Conservation (phyloP, 192 early-diverging fungal genomes). For the Phycomyces blakesleeanus region DNA sequence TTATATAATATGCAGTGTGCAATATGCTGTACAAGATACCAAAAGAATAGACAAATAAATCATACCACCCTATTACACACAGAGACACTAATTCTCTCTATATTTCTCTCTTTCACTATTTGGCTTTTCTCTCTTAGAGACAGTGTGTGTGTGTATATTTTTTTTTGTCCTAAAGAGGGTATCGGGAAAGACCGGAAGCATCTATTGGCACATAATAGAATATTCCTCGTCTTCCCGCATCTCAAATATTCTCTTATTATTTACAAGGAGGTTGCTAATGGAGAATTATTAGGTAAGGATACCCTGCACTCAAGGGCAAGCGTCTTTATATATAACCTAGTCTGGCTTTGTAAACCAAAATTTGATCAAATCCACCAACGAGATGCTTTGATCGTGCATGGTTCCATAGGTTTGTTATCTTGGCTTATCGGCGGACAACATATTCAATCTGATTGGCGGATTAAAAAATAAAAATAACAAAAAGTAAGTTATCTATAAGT, state of each 20-base stretch:
- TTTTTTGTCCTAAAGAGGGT: not conserved
- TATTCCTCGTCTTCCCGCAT: not conserved
- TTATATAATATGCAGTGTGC: too few relatives aligned
- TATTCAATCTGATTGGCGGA: constrained; percentile 13
- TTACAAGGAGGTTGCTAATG: not conserved
- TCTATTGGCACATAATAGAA: not conserved
- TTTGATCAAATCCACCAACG: not conserved
- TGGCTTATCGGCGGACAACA: constrained; percentile 12
- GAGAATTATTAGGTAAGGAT: not conserved
- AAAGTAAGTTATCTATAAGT: constrained; percentile 7
- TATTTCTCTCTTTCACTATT: too few relatives aligned
- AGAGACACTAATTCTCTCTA: too few relatives aligned
- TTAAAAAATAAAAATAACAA: too few relatives aligned
- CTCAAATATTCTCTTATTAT: not conserved
- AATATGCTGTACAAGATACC: too few relatives aligned
- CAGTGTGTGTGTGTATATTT: too few relatives aligned
- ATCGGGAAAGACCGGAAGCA: constrained; percentile 1
- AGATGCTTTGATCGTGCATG: constrained; percentile 1
- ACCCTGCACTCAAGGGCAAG: not conserved
- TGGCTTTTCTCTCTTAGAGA: too few relatives aligned
- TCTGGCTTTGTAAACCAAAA: not conserved
- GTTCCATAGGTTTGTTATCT: not conserved
- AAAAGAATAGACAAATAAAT: too few relatives aligned
- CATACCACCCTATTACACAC: too few relatives aligned
- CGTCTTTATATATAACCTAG: not conserved